Evolutionary conservation across 2,329 filamentous ascomycete species (phyloP).

Genomic region (Fusarium miscanthi): DNA sequence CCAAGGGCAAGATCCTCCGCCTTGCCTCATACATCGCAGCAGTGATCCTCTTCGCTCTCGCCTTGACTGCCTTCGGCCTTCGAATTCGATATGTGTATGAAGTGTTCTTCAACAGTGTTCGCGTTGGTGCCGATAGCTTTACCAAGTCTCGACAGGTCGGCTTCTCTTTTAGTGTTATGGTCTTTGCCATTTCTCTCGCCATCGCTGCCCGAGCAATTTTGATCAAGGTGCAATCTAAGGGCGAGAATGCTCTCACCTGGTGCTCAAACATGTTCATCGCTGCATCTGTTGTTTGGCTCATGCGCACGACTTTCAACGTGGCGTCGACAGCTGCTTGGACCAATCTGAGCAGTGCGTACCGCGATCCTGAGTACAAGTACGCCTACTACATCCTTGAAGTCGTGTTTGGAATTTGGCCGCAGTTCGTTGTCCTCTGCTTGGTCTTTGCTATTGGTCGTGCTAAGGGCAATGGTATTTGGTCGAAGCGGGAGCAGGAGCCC

Average conservation of each 20-base stretch:
- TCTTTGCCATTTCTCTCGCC: constrained; percentile 29
- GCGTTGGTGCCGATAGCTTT: background rate
- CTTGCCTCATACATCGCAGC: constrained; percentile 25
- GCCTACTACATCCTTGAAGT: constrained; percentile 38
- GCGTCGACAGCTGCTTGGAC: constrained; percentile 20
- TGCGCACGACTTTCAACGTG: constrained; percentile 42
- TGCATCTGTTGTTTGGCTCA: constrained; percentile 41
- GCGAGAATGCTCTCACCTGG: constrained; percentile 28
- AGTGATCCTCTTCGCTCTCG: constrained; percentile 25
- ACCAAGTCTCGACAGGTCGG: constrained; percentile 7
- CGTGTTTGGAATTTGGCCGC: constrained; percentile 41
- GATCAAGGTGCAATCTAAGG: constrained; percentile 32
- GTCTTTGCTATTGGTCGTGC: constrained; percentile 44
- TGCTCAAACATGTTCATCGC: constrained; percentile 40
- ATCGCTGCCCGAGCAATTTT: constrained; percentile 26
- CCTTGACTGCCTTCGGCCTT: constrained; percentile 33
- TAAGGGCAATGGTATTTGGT: constrained; percentile 45
- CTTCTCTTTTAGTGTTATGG: constrained; percentile 27
- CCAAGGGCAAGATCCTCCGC: constrained; percentile 27
- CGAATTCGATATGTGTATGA: constrained; percentile 14
- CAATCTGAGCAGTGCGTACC: background rate
- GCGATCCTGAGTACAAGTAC: background rate
- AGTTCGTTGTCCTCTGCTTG: constrained; percentile 43
- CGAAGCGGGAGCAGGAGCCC: constrained; percentile 28
- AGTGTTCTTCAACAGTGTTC: background rate